phyloP scores from a whole-genome alignment of 495 filamentous ascomycete genomes.

The Aspergillus hancockii region DNA sequence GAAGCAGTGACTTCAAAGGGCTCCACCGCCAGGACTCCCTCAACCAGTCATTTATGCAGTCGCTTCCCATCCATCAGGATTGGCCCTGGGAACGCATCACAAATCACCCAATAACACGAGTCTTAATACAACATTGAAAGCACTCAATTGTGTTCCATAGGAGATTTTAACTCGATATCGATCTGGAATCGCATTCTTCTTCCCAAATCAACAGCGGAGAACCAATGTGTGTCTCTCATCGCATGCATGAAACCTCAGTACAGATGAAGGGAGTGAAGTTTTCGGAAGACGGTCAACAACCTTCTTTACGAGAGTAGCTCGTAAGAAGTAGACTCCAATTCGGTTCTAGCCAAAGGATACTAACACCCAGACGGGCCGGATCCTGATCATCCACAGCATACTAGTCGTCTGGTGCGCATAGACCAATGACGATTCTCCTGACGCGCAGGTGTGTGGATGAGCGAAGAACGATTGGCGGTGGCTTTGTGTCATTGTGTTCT shows the following conservation, averaged over 20 bases:
- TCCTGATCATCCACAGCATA: not conserved
- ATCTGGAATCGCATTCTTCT: no score
- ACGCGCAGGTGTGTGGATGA: slow-evolving; percentile 54
- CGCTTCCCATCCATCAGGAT: no score
- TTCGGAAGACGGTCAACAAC: not conserved
- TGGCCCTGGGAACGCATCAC: no score
- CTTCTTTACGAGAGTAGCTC: not conserved
- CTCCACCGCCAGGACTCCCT: not conserved
- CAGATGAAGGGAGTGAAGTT: not conserved
- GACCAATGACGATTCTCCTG: slow-evolving; percentile 45
- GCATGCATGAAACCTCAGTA: no score
- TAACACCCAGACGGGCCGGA: not conserved
- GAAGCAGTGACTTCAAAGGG: slow-evolving; percentile 1
- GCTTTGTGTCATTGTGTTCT: not conserved
- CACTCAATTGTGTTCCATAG: no score
- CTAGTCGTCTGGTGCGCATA: slow-evolving; percentile 11
- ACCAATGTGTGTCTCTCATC: no score
- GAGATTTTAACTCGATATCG: no score
- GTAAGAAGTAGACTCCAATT: not conserved
- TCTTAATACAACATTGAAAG: no score
- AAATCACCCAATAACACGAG: no score
- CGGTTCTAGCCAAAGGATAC: not conserved
- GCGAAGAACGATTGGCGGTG: slow-evolving; percentile 22
- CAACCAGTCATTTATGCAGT: not conserved
- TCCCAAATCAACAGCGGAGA: no score